Base-by-base conservation (phyloP, 176 grass and related monocot genomes). In the Eragrostis curvula region DNA sequence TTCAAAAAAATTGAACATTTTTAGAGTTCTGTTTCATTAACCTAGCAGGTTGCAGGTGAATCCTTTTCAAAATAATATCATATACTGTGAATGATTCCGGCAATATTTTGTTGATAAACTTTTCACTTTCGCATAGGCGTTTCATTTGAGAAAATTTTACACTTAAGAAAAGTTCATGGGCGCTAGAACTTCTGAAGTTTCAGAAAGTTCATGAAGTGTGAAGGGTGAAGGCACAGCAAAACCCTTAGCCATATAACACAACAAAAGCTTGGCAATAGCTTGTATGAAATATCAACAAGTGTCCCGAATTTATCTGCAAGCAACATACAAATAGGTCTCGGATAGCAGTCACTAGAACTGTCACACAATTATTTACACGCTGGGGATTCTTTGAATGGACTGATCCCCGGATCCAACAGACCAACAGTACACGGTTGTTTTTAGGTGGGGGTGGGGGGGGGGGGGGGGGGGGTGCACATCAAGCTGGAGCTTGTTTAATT, bases 381-480 rank as follows among this genome's bases (percentile, higher is more conserved):
- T 24, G 9, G 68, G 48, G 59, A 64, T 55, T 20, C 69, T 80
- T 55, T 80, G 59, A 73, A 80, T 57, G 59, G 66, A 67, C 69
- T 77, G 23, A 32, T 64, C 68, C 47, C 32, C 17, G 3, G 67
- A 24, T 17, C 39, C 40, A 20, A 55, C 20, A 5, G 18, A 21
- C 52, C 52, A 20, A 7, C 49, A 18, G 32, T 36, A 36, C 32
- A 36, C 32, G 41, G 21, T 21, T 85, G 78, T 85, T 78, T 85
- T 51, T 42, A 85, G 28, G n/a, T n/a, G n/a, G n/a, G n/a, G n/a
- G n/a, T n/a, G n/a, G n/a, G n/a, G n/a, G n/a, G n/a, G n/a, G n/a
- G n/a, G n/a, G n/a, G n/a, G n/a, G n/a, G n/a, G 42, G 8, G 13
- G 48, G 32, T 36, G 59, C 9, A 10, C 32, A 36, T 36, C 57